These are phyloP conservation scores for Botryotinia narcissicola DNA, from an alignment of 2,329 filamentous ascomycete species.

Conservation along the genomic window DNA sequence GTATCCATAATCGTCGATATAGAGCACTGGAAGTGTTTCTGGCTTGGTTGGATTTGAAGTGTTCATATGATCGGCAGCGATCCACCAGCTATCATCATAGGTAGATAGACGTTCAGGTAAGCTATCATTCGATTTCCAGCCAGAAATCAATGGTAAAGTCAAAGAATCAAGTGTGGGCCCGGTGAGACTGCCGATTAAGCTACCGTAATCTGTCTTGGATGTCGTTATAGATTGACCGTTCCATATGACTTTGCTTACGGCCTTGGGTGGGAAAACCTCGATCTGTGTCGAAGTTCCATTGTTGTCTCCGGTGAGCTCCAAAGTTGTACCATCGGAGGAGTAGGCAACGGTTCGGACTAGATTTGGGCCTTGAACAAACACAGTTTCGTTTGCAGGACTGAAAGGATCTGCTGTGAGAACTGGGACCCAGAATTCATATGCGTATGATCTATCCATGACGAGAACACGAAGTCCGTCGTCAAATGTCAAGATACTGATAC, in stretches of 20 bases:
- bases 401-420: conserved; percentile 45
- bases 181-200: conserved; percentile 35
- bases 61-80: conserved; percentile 17
- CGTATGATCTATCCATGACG: conserved; percentile 52
- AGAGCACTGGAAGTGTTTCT: conserved; percentile 45
- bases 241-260: conserved; percentile 48
- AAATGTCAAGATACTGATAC: conserved; percentile 48
- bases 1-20: conserved; percentile 46
- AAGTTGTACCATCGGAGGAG: conserved; percentile 37
- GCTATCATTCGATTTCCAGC: conserved; percentile 43
- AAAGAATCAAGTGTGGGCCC: conserved; percentile 21
- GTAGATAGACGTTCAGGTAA: conserved; percentile 43
- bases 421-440: conserved; percentile 57
- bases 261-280: conserved; percentile 48
- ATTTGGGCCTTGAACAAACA: conserved; percentile 52
- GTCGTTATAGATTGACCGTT: conserved; percentile 45
- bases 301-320: conserved; percentile 48
- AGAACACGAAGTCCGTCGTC: conserved; percentile 49
- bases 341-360: conserved; percentile 47
- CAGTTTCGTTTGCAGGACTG: conserved; percentile 36
- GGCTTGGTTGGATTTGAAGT: conserved; percentile 40
- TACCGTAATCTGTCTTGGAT: conserved; percentile 43
- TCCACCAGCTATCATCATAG: conserved; percentile 42
- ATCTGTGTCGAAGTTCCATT: conserved; percentile 42
- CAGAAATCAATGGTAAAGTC: conserved; percentile 26